phyloP scores from a whole-genome alignment of 2,329 filamentous ascomycete species.

The Pseudogymnoascus sp. region DNA sequence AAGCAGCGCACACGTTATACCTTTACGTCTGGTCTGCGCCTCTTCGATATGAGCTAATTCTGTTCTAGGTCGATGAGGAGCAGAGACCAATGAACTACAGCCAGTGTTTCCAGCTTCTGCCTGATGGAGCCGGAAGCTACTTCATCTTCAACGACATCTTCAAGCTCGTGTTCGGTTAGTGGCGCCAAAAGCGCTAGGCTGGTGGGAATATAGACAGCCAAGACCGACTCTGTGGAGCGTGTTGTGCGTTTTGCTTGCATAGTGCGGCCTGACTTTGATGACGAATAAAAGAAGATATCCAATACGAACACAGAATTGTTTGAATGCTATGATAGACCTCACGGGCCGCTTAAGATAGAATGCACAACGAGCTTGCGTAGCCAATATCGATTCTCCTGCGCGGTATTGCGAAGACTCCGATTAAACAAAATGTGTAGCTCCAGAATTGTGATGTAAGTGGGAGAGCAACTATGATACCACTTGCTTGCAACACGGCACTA shows the following conservation, averaged over 20 bases:
- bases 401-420: not conserved
- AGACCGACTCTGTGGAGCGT: not conserved
- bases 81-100: conserved; percentile 83
- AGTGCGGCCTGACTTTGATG: not conserved
- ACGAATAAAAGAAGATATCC: conserved; percentile 7
- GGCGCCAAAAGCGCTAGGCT: not conserved
- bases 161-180: conserved; percentile 66
- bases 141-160: conserved; percentile 94
- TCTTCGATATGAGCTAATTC: conserved; percentile 13
- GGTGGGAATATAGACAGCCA: conserved; percentile 1
- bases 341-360: not conserved
- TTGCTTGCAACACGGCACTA: not conserved
- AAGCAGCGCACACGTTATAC: not conserved
- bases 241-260: not conserved
- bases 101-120: conserved; percentile 78
- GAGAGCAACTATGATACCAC: not conserved
- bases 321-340: not conserved
- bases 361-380: not conserved
- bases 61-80: conserved; percentile 71
- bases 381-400: not conserved
- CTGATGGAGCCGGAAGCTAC: conserved; percentile 59
- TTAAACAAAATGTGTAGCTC: not conserved
- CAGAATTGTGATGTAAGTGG: not conserved
- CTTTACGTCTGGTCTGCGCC: conserved; percentile 10
- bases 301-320: not conserved